Base-by-base conservation (phyloP, 164 flowering plant species). In the Akebia trifoliata region DNA sequence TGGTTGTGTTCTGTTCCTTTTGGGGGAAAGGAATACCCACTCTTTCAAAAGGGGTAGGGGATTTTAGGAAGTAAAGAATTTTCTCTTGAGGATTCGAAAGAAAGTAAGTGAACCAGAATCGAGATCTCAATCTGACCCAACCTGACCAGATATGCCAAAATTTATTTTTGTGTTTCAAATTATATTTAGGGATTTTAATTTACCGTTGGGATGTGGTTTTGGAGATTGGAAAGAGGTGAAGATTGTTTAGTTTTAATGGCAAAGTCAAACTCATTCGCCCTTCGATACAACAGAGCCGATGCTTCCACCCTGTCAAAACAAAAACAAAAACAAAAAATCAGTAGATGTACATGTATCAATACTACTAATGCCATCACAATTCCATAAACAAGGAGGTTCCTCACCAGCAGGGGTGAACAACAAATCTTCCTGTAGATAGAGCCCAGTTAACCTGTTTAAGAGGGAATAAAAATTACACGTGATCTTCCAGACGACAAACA, bases 361-460 rank as follows among this genome's bases (percentile, higher is more conserved):
- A 1, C n/a, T 9, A 15, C 31, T 32, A 12, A 15, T 34, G 32
- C 14, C 39, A 58, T 1, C 6, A 11, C n/a, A 25, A 17, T 22
- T 22, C 10, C 45, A 59, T n/a, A n/a, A n/a, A n/a, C n/a, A n/a
- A n/a, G n/a, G 8, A 22, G 26, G 24, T 26, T 59, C 44, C 93
- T 75, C 67, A 94, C 99, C 99, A 94, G 70, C 95, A 86, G 43
- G 97, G 97, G 63, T 88, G 81, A 37, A 94, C 99, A 28, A 87
- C 97, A 73, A 67, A 82, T 83, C 82, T 84, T 65, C 97, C 96
- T 0, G 76, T 81, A 8, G 86, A 74, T 42, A 88, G 67, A 60
- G 96, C 99, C 97, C 99, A 94, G 60, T 88, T 94, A 40, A 94
- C 99, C 99, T 92, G 87, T 72, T 66, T 11, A n/a, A n/a, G n/a